Conservation (phyloP, 768 basidiomycete genomes). For the Clathrus columnatus region DNA sequence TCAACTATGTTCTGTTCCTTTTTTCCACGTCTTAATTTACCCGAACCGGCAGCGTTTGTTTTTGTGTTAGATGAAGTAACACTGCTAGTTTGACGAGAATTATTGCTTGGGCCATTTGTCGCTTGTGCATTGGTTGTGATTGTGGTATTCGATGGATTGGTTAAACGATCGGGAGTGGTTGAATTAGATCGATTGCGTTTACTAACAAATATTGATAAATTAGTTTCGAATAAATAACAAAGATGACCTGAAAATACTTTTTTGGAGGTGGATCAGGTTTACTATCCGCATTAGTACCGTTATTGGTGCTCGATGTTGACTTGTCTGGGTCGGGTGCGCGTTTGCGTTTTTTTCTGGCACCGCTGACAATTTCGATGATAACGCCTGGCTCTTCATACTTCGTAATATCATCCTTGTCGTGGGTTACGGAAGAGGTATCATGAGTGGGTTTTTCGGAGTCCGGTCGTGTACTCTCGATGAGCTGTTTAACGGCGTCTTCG, state of each 20-base stretch:
- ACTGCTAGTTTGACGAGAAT: neutral
- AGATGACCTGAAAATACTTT: neutral
- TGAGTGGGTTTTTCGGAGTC: conserved; percentile 8
- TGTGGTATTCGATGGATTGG: neutral
- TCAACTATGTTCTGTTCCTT: neutral
- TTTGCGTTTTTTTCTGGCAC: conserved; percentile 63
- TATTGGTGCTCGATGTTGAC: neutral
- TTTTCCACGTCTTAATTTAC: neutral
- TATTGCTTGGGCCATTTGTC: neutral
- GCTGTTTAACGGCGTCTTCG: conserved; percentile 58
- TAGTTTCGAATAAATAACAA: neutral
- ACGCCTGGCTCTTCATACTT: conserved; percentile 34
- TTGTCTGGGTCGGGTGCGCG: conserved; percentile 24
- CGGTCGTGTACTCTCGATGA: conserved; percentile 37
- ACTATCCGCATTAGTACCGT: neutral
- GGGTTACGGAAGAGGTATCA: conserved; percentile 9
- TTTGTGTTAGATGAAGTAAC: neutral
- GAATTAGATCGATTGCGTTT: conserved; percentile 11
- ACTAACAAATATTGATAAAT: neutral
- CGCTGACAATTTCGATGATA: conserved; percentile 28
- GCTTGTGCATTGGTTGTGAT: neutral
- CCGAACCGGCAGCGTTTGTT: neutral
- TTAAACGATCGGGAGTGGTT: conserved; percentile 5
- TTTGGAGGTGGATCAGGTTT: neutral
- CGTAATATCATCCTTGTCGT: conserved; percentile 11